phyloP scores from a whole-genome alignment of 495 filamentous ascomycete species.

The Penicillium flavigenum region DNA sequence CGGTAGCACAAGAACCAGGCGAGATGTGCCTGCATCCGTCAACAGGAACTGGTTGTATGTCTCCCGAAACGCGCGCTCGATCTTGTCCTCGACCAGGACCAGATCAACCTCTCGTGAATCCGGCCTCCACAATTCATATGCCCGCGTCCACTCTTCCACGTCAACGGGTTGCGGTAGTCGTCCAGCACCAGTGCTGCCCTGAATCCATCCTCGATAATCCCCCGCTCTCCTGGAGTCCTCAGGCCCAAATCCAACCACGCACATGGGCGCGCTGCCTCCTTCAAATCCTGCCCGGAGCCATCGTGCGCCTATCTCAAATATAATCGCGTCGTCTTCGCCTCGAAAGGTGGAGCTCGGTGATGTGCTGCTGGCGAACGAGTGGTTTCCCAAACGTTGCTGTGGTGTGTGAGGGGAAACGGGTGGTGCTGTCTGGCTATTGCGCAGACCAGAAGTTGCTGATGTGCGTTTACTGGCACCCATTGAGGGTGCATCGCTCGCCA shows the following conservation, averaged over 20 bases:
- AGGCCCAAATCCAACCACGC: conserved; percentile 67
- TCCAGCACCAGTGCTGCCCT: conserved; percentile 22
- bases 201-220: conserved; percentile 73
- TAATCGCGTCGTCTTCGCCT: conserved; percentile 76
- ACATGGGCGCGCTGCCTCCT: conserved; percentile 73
- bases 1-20: conserved; percentile 72
- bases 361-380: conserved; percentile 60
- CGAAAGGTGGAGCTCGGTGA: conserved; percentile 71
- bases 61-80: conserved; percentile 79
- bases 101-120: conserved; percentile 72
- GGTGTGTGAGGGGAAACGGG: conserved; percentile 41
- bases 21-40: conserved; percentile 68
- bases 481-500: conserved; percentile 15
- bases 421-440: conserved; percentile 34
- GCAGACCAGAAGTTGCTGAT: conserved; percentile 28
- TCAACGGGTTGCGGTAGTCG: conserved; percentile 33
- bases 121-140: conserved; percentile 78
- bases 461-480: conserved; percentile 17
- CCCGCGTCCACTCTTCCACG: conserved; percentile 63
- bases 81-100: conserved; percentile 79
- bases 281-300: conserved; percentile 82
- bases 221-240: conserved; percentile 75
- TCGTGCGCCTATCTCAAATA: conserved; percentile 80
- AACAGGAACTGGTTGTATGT: conserved; percentile 85
- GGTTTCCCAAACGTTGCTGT: conserved; percentile 39